phyloP scores from a whole-genome alignment of 176 grass and related monocot species.

The Microstegium vimineum region DNA sequence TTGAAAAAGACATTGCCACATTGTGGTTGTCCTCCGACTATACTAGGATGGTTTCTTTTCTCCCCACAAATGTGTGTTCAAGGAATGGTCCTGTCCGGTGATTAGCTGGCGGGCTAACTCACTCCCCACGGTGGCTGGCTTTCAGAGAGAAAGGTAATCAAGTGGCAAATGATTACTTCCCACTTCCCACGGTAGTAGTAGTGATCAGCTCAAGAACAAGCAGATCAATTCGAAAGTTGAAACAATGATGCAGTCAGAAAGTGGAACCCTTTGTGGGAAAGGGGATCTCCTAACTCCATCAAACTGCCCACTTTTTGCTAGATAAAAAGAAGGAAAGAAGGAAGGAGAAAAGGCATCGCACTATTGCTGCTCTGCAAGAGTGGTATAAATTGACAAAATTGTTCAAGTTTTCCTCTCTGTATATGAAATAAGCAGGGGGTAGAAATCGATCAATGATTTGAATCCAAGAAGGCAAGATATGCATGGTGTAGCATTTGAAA shows the following conservation, averaged over 20 bases:
- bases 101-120: slow-evolving; percentile 23
- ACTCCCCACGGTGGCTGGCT: background rate
- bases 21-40: background rate
- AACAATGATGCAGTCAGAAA: slow-evolving; percentile 49
- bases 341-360: background rate
- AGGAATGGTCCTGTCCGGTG: slow-evolving; percentile 21
- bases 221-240: slow-evolving; percentile 22
- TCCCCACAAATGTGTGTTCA: background rate
- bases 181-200: no score
- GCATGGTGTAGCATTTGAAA: background rate
- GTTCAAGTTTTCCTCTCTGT: background rate
- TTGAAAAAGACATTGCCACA: slow-evolving; percentile 8
- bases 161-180: slow-evolving; percentile 41
- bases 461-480: slow-evolving; percentile 5
- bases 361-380: background rate
- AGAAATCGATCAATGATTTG: background rate
- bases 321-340: background rate
- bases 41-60: no score
- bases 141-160: slow-evolving; percentile 7
- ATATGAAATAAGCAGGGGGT: background rate
- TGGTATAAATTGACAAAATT: background rate
- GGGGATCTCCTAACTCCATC: slow-evolving; percentile 23
- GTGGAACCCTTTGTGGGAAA: slow-evolving; percentile 35
- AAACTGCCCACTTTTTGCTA: slow-evolving; percentile 21
- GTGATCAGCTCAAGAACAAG: slow-evolving; percentile 33